Evolutionary conservation across 805 yeast species (phyloP).

Genomic region (Teunomyces panamensis): DNA sequence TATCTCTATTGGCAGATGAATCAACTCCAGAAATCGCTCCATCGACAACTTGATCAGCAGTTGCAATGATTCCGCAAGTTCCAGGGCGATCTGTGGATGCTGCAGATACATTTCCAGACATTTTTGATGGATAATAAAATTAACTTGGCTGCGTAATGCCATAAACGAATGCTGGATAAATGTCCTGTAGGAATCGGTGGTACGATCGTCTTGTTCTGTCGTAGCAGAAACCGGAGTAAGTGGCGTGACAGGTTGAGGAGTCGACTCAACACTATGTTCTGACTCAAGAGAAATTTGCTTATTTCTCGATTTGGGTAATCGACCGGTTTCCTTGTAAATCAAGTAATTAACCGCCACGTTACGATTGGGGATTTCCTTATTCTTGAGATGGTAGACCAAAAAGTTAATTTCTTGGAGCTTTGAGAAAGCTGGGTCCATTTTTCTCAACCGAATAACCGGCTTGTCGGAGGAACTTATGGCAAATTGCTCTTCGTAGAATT

Average conservation of each 20-base stretch:
- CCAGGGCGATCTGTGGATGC: background rate
- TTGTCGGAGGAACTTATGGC: constrained; percentile 11
- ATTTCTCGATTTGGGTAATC: background rate
- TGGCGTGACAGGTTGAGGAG: background rate
- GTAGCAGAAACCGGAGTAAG: background rate
- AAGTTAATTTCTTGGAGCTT: constrained; percentile 14
- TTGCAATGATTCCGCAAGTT: constrained; percentile 1
- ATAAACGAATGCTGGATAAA: background rate
- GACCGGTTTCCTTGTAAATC: constrained; percentile 10
- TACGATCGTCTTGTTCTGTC: background rate
- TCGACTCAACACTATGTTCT: background rate
- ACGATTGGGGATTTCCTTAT: constrained; percentile 13
- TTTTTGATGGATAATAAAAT: background rate
- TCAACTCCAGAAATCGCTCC: constrained; percentile 5
- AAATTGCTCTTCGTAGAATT: constrained; percentile 13
- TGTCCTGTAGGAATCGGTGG: background rate
- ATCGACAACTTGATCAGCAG: constrained; percentile 2
- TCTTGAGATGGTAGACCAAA: constrained; percentile 11
- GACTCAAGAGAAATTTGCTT: background rate
- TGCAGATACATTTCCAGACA: constrained; percentile 3
- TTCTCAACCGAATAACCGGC: constrained; percentile 14
- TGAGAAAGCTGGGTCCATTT: constrained; percentile 16
- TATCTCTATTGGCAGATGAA: background rate
- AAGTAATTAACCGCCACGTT: constrained; percentile 12
- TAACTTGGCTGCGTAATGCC: background rate